These are phyloP conservation scores for Ophiocordyceps sinensis DNA, from an alignment of 2,329 filamentous ascomycete species.

Conservation along the genomic window DNA sequence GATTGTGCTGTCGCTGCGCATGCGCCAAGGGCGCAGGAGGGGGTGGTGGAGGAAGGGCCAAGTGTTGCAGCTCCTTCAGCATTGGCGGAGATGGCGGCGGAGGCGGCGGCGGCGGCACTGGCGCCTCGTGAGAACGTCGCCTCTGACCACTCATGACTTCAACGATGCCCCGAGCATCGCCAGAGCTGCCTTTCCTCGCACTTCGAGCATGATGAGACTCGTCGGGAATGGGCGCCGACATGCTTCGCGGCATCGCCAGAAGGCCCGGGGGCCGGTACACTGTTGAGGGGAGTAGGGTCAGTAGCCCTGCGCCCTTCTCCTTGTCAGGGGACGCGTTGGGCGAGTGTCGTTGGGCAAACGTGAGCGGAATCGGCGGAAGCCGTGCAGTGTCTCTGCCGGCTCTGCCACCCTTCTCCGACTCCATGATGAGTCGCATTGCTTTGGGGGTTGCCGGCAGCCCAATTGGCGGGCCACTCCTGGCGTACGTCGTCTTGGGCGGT, in stretches of 20 bases:
- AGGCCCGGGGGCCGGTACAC: conserved; percentile 42
- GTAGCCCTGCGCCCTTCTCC: conserved; percentile 12
- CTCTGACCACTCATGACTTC: conserved; percentile 26
- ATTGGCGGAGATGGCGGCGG: conserved; percentile 36
- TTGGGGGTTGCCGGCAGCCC: conserved; percentile 84
- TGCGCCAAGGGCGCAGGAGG: conserved; percentile 44
- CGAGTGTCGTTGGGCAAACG: conserved; percentile 28
- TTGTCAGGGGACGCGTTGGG: conserved; percentile 21
- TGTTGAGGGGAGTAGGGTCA: conserved; percentile 42
- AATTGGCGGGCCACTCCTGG: conserved; percentile 37
- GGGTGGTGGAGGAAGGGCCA: conserved; percentile 45
- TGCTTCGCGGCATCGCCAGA: conserved; percentile 40
- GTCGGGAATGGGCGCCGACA: conserved; percentile 41
- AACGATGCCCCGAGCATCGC: conserved; percentile 31
- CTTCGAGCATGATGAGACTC: conserved; percentile 15
- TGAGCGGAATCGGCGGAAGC: conserved; percentile 37
- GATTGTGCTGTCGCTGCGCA: conserved; percentile 23
- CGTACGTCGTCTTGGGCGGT: conserved; percentile 38
- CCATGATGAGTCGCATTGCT: conserved; percentile 74
- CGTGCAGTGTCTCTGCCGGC: conserved; percentile 30
- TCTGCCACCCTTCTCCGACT: conserved; percentile 33
- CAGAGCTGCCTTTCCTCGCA: conserved; percentile 19
- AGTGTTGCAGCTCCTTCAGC: conserved; percentile 47
- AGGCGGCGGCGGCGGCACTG: conserved; percentile 31
- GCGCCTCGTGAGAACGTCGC: conserved; percentile 35